phyloP scores from a whole-genome alignment of 495 filamentous ascomycete species.

The Penicillium lagena region DNA sequence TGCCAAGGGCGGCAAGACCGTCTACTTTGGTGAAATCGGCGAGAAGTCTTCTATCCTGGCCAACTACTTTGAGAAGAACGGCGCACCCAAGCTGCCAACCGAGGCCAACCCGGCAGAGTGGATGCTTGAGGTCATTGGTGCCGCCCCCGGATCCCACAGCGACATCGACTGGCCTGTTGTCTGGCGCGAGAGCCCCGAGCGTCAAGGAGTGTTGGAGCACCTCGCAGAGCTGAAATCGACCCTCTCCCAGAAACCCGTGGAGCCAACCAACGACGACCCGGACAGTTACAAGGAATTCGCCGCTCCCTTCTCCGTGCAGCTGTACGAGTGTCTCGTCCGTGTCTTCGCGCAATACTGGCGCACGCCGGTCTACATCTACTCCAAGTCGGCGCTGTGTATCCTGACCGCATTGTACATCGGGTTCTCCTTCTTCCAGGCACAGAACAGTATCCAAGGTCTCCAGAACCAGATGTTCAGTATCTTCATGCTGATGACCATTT shows the following conservation, averaged over 20 bases:
- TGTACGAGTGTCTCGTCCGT: conserved; percentile 45
- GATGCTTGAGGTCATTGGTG: conserved; percentile 93
- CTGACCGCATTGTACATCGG: conserved; percentile 69
- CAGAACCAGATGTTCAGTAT: conserved; percentile 90
- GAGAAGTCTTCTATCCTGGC: conserved; percentile 67
- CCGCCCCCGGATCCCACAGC: conserved; percentile 72
- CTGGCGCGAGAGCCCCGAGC: conserved; percentile 75
- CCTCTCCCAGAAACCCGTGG: conserved; percentile 39
- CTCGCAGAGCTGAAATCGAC: conserved; percentile 61
- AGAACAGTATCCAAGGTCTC: conserved; percentile 70
- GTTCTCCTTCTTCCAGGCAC: conserved; percentile 80
- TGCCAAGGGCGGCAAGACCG: conserved; percentile 71
- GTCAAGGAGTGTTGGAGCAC: conserved; percentile 57
- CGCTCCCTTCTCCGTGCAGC: conserved; percentile 47
- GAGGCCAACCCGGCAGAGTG: conserved; percentile 89
- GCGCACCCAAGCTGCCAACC: conserved; percentile 60
- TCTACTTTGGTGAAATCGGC: conserved; percentile 89
- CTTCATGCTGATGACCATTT: conserved; percentile 82
- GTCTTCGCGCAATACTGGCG: conserved; percentile 56
- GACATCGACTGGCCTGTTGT: conserved; percentile 76
- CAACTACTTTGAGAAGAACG: conserved; percentile 76
- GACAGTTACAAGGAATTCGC: conserved; percentile 43
- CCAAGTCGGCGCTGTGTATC: conserved; percentile 50
- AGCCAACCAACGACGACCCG: conserved; percentile 23
- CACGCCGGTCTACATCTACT: conserved; percentile 52